phyloP scores from a whole-genome alignment of 140 eudicot genomes.

The Artemisia princeps region DNA sequence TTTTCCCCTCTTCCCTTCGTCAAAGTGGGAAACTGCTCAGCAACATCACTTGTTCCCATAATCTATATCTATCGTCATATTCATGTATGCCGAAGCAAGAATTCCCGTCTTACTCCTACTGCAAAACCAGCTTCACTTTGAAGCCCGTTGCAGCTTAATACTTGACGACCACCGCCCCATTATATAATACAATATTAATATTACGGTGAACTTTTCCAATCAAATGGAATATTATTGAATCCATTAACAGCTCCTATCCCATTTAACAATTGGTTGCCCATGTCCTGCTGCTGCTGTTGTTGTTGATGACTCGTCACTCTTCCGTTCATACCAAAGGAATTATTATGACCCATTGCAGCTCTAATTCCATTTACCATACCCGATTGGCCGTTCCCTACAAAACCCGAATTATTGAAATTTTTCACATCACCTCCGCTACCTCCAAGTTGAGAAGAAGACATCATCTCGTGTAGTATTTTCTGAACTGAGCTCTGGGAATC shows the following conservation, averaged over 20 bases:
- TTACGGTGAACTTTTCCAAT: constrained; percentile 82
- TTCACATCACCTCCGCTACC: constrained; percentile 56
- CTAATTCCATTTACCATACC: constrained; percentile 70
- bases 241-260: constrained; percentile 87
- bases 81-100: constrained; percentile 6
- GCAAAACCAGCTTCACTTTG: constrained; percentile 12
- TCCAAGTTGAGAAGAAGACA: constrained; percentile 81
- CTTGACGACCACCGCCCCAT: constrained; percentile 4
- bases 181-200: constrained; percentile 7
- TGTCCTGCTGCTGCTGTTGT: constrained; percentile 50
- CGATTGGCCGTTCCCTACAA: constrained; percentile 32
- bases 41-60: constrained; percentile 8
- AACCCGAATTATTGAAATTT: constrained; percentile 29
- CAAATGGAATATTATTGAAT: constrained; percentile 71
- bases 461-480: constrained; percentile 83
- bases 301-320: constrained; percentile 55
- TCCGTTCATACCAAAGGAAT: constrained; percentile 64
- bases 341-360: constrained; percentile 52
- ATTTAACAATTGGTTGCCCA: constrained; percentile 62
- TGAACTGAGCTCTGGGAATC: constrained; percentile 95
- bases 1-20: constrained; percentile 7
- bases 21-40: constrained; percentile 20
- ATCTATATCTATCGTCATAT: constrained; percentile 15
- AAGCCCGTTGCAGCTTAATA: constrained; percentile 3
- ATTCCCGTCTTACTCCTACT: constrained; percentile 8